Evolutionary conservation across 306 rosid genomes (phyloP).

Genomic region (barrel medic (Medicago truncatula)): DNA sequence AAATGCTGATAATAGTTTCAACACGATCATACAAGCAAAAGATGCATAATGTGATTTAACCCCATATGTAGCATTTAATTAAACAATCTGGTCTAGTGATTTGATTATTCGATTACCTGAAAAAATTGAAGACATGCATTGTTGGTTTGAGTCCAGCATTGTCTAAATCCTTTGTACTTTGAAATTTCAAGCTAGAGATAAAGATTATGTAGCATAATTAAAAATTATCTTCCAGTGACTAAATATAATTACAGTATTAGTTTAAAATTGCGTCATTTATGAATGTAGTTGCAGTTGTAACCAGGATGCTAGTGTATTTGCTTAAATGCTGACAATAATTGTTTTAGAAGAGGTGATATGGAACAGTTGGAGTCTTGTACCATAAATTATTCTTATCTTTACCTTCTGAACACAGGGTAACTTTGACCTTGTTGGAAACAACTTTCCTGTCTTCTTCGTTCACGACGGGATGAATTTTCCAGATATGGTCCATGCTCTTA

Average conservation of each 20-base stretch:
- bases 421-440: constrained; percentile 93
- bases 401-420: constrained; percentile 72
- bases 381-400: constrained; percentile 60
- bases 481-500: constrained; percentile 90
- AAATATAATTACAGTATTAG: neutral
- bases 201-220: constrained; percentile 1
- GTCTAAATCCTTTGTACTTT: constrained; percentile 43
- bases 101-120: too few relatives aligned
- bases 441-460: constrained; percentile 83
- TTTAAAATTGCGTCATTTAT: neutral
- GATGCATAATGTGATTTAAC: too few relatives aligned
- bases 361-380: constrained; percentile 23
- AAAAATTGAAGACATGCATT: too few relatives aligned
- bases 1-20: constrained; percentile 2
- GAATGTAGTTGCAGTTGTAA: neutral
- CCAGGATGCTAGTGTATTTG: neutral
- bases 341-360: neutral
- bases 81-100: too few relatives aligned
- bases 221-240: constrained; percentile 6
- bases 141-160: too few relatives aligned
- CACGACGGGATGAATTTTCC: constrained; percentile 95
- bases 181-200: constrained; percentile 83
- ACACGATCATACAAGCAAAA: too few relatives aligned
- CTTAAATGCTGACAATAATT: constrained; percentile 6
- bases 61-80: too few relatives aligned